These are phyloP conservation scores for Celoporthe dispersa DNA, from an alignment of 2,329 filamentous ascomycete species.

Conservation along the genomic window DNA sequence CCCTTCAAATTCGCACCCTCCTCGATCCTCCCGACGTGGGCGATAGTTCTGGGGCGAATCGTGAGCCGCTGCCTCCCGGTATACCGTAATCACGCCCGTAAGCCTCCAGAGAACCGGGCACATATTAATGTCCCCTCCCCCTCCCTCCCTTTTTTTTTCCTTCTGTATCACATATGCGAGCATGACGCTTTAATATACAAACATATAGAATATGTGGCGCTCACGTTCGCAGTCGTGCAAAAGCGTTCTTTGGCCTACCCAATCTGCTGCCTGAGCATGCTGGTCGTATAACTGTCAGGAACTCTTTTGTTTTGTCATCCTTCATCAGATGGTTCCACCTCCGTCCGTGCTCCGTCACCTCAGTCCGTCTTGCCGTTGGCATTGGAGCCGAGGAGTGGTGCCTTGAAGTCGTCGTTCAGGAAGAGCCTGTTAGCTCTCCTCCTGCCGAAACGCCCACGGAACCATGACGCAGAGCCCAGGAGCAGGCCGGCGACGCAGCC, in stretches of 20 bases:
- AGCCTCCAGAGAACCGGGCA: slow-evolving; percentile 1
- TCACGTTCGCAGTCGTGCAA: not conserved
- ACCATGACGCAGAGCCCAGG: slow-evolving; percentile 57
- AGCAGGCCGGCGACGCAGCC: slow-evolving; percentile 62
- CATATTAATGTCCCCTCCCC: slow-evolving; percentile 9
- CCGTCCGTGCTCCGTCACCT: slow-evolving; percentile 17
- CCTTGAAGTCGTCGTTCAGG: slow-evolving; percentile 65
- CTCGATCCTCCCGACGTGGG: not conserved
- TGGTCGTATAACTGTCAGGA: not conserved
- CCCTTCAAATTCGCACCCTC: not conserved
- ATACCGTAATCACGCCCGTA: not conserved
- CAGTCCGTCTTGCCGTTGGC: slow-evolving; percentile 57
- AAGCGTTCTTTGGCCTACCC: not conserved
- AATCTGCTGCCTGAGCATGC: slow-evolving; percentile 1
- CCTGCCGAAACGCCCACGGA: slow-evolving; percentile 58
- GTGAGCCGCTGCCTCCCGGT: not conserved
- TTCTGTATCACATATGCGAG: slow-evolving; percentile 25
- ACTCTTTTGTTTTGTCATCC: not conserved
- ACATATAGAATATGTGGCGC: slow-evolving; percentile 24
- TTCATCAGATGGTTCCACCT: slow-evolving; percentile 24
- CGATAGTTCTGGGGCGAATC: not conserved
- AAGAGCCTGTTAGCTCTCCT: slow-evolving; percentile 64
- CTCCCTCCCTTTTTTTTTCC: not conserved
- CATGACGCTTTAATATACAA: slow-evolving; percentile 24
- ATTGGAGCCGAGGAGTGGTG: slow-evolving; percentile 61